phyloP scores from a whole-genome alignment of 1,139 yeast species.

The Hyphopichia fennica region DNA sequence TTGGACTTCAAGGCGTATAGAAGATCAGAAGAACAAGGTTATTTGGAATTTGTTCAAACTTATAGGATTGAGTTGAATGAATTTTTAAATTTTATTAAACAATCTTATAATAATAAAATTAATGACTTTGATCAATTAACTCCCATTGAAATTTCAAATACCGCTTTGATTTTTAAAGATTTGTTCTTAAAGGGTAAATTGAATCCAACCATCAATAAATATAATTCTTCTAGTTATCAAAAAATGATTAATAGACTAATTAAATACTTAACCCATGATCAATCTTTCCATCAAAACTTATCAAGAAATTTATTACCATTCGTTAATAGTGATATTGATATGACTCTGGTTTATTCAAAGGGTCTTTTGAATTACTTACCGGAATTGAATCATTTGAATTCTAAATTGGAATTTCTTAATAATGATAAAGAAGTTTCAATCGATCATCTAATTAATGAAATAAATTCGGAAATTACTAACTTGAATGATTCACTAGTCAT shows the following conservation, averaged over 20 bases:
- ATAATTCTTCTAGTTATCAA: constrained; percentile 18
- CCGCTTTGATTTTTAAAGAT: constrained; percentile 29
- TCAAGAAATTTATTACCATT: constrained; percentile 8
- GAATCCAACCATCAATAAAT: constrained; percentile 13
- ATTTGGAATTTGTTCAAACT: constrained; percentile 19
- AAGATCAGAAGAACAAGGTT: constrained; percentile 8
- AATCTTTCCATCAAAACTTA: constrained; percentile 12
- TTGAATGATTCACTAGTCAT: constrained; percentile 21
- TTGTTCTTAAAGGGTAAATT: constrained; percentile 21
- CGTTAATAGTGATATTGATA: constrained; percentile 7
- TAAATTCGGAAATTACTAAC: constrained; percentile 13
- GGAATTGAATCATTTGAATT: constrained; percentile 24
- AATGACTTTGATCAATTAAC: constrained; percentile 25
- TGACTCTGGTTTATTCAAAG: constrained; percentile 17
- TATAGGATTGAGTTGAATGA: constrained; percentile 21
- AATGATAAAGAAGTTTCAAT: not conserved
- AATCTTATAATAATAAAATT: constrained; percentile 23
- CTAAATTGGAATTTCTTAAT: constrained; percentile 13
- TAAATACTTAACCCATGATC: constrained; percentile 12
- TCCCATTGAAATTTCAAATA: constrained; percentile 26
- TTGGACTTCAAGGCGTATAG: constrained; percentile 8
- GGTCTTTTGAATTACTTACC: constrained; percentile 25
- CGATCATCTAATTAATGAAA: not conserved
- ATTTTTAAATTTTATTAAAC: constrained; percentile 22
- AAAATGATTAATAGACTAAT: constrained; percentile 22